phyloP scores from a whole-genome alignment of 2,329 filamentous ascomycete species.

The Colletotrichum sp. region DNA sequence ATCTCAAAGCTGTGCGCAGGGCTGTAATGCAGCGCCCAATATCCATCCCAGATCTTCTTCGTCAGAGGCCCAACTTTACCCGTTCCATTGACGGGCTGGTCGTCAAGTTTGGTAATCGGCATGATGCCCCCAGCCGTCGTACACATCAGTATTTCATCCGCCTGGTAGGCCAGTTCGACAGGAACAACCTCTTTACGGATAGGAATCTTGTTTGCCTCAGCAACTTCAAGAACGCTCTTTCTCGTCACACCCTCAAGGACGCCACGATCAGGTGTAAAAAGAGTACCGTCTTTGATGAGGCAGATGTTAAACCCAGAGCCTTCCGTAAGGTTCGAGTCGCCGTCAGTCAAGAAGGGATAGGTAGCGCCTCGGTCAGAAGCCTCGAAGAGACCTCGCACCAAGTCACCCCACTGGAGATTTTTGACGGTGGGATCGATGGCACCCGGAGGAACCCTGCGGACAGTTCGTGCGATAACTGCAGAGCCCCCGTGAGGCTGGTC shows the following conservation, averaged over 20 bases:
- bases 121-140: constrained; percentile 60
- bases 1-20: constrained; percentile 36
- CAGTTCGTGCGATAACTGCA: constrained; percentile 49
- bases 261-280: constrained; percentile 53
- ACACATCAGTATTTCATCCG: constrained; percentile 57
- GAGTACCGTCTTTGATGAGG: constrained; percentile 46
- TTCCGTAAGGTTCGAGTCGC: constrained; percentile 53
- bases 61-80: constrained; percentile 52
- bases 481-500: constrained; percentile 44
- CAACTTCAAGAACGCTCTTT: constrained; percentile 52
- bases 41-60: constrained; percentile 52
- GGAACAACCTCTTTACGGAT: constrained; percentile 46
- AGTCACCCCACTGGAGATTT: constrained; percentile 57
- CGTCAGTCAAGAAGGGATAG: constrained; percentile 56
- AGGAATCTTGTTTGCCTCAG: constrained; percentile 34
- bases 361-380: constrained; percentile 48
- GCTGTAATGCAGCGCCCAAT: constrained; percentile 54
- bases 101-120: constrained; percentile 54
- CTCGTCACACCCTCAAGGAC: constrained; percentile 53
- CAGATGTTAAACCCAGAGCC: constrained; percentile 55
- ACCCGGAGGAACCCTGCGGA: constrained; percentile 47
- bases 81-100: constrained; percentile 36
- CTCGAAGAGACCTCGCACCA: constrained; percentile 49
- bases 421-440: constrained; percentile 56
- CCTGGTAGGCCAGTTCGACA: constrained; percentile 41